Evolutionary conservation across 169 alveolate species (phyloP).

Genomic region (Eimeria brunetti): DNA sequence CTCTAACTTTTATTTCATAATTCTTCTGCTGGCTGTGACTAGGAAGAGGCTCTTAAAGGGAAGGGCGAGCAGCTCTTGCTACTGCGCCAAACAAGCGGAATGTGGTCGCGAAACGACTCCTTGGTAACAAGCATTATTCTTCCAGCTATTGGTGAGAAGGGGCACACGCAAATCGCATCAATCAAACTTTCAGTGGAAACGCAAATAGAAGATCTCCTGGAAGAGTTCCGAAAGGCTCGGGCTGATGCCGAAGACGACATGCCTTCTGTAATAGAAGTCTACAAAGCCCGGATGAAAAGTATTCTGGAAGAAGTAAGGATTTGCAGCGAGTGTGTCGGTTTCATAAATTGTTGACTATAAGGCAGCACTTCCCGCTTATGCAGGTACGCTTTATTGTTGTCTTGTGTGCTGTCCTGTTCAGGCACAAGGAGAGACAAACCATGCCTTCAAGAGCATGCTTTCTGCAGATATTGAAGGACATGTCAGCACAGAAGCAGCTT

Average conservation of each 20-base stretch:
- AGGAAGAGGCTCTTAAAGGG: slow-evolving; percentile 13
- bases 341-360: neutral
- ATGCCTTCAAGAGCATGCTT: slow-evolving; percentile 44
- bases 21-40: neutral
- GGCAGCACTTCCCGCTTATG: neutral
- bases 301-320: slow-evolving; percentile 41
- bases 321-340: neutral
- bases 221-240: slow-evolving; percentile 48
- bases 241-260: slow-evolving; percentile 65
- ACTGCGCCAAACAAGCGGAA: slow-evolving; percentile 18
- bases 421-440: slow-evolving; percentile 35
- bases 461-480: slow-evolving; percentile 44
- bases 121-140: slow-evolving; percentile 39
- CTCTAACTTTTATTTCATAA: no score
- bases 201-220: slow-evolving; percentile 40
- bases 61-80: slow-evolving; percentile 31
- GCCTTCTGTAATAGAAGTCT: slow-evolving; percentile 43
- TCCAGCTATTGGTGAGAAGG: slow-evolving; percentile 63
- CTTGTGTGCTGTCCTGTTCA: neutral
- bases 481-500: neutral
- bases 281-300: slow-evolving; percentile 42
- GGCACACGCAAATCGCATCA: slow-evolving; percentile 44
- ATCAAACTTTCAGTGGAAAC: slow-evolving; percentile 50
- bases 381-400: neutral
- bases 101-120: slow-evolving; percentile 48